Conservation (phyloP, 108 stramenopile genomes). For the Aureococcus anophagefferens region DNA sequence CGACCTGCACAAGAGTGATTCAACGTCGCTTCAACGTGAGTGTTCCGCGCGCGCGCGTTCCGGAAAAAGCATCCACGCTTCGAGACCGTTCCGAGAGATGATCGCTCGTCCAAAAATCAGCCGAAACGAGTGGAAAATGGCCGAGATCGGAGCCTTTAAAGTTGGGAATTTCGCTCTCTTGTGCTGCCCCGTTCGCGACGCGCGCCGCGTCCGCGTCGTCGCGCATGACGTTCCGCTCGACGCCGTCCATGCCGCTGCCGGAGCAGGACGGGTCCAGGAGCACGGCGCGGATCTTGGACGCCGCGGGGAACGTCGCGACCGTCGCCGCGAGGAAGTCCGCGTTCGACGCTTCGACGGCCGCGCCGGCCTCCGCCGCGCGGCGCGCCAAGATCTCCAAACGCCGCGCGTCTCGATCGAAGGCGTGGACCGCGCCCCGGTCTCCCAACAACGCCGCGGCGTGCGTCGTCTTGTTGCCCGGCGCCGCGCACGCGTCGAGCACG, state of each 20-base stretch:
- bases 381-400: constrained; percentile 60
- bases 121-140: no score
- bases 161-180: no score
- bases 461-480: constrained; percentile 96
- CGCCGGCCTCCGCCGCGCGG: constrained; percentile 50
- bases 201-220: constrained; percentile 18
- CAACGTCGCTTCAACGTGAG: no score
- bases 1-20: no score
- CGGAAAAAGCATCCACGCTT: no score
- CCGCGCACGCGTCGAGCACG: constrained; percentile 93
- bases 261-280: constrained; percentile 96
- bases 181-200: no score
- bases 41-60: no score
- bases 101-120: no score
- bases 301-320: no score
- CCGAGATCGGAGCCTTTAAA: no score
- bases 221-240: constrained; percentile 25
- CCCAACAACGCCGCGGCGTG: constrained; percentile 81
- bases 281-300: constrained; percentile 64
- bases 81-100: no score
- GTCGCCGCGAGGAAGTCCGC: constrained; percentile 82
- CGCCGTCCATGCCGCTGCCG: constrained; percentile 84
- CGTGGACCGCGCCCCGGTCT: constrained; percentile 47
- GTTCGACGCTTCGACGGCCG: constrained; percentile 41
- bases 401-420: constrained; percentile 69